phyloP scores from a whole-genome alignment of 805 yeast genomes.

The Scheffersomyces coipomensis region DNA sequence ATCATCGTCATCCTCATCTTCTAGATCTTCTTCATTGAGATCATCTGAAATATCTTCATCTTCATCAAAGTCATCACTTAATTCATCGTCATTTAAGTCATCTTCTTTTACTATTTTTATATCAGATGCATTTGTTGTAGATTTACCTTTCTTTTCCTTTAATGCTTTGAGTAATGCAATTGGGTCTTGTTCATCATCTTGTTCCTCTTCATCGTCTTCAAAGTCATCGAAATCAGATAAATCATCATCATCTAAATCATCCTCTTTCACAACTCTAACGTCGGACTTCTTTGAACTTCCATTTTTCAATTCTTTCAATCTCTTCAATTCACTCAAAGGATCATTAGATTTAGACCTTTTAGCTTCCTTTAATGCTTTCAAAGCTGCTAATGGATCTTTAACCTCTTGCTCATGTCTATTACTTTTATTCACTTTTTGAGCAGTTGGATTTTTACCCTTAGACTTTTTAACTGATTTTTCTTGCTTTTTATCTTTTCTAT shows the following conservation, averaged over 20 bases:
- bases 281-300: slow-evolving; percentile 9
- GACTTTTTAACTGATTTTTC: no score
- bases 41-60: not conserved
- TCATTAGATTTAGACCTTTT: slow-evolving; percentile 12
- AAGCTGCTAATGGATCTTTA: slow-evolving; percentile 12
- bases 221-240: slow-evolving; percentile 22
- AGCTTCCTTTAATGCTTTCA: slow-evolving; percentile 10
- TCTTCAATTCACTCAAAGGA: slow-evolving; percentile 18
- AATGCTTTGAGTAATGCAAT: slow-evolving; percentile 20
- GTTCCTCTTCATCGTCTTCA: slow-evolving; percentile 13
- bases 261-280: slow-evolving; percentile 24
- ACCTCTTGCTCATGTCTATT: not conserved
- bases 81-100: slow-evolving; percentile 20
- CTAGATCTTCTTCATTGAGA: slow-evolving; percentile 22
- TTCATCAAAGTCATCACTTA: slow-evolving; percentile 17
- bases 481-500: slow-evolving; percentile 29
- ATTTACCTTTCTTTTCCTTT: slow-evolving; percentile 15
- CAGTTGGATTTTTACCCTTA: not conserved
- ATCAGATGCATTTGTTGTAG: slow-evolving; percentile 5
- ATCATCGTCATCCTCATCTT: slow-evolving; percentile 6
- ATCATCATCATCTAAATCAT: slow-evolving; percentile 23
- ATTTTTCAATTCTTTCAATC: slow-evolving; percentile 11
- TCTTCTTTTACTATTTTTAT: slow-evolving; percentile 23
- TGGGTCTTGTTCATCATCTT: slow-evolving; percentile 21
- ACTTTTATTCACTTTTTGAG: slow-evolving; percentile 3